Percentiles rank a stretch among this genome's conserved stretches.
Evolutionary conservation across 495 filamentous ascomycete species (phyloP).

Genomic region (Sphaerosporella brunnea): DNA sequence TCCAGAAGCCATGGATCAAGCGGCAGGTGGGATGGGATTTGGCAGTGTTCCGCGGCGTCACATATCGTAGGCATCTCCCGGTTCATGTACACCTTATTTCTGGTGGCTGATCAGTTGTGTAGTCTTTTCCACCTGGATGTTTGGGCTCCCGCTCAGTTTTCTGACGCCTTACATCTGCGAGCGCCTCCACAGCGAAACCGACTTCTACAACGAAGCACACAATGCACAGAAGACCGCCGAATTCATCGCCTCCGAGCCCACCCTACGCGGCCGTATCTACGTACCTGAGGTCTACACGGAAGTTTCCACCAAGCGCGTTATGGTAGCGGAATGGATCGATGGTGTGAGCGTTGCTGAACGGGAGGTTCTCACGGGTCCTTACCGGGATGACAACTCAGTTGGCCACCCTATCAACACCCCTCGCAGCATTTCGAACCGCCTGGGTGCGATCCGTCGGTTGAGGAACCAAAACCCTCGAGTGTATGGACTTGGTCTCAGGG

Average conservation of each 20-base stretch:
- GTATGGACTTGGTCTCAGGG: constrained; percentile 55
- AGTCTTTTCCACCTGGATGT: constrained; percentile 28
- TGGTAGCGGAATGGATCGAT: constrained; percentile 97
- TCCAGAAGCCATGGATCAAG: constrained; percentile 87
- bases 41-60: constrained; percentile 47
- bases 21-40: constrained; percentile 83
- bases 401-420: constrained; percentile 14
- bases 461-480: constrained; percentile 5
- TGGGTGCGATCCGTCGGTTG: constrained; percentile 8
- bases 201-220: constrained; percentile 76
- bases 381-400: constrained; percentile 26
- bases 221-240: constrained; percentile 72
- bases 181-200: constrained; percentile 73
- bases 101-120: background rate
- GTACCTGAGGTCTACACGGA: constrained; percentile 71
- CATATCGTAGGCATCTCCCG: background rate
- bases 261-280: constrained; percentile 63
- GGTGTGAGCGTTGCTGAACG: constrained; percentile 85
- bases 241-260: constrained; percentile 58
- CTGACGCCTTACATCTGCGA: constrained; percentile 81
- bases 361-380: constrained; percentile 48
- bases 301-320: constrained; percentile 62
- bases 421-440: background rate
- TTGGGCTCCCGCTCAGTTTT: constrained; percentile 74
- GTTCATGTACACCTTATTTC: background rate